A percentile compares a stretch with the other conserved stretches of the same genome.
These are phyloP conservation scores for Striga hermonthica DNA, from an alignment of 305 asterid genomes.

Conservation along the genomic window DNA sequence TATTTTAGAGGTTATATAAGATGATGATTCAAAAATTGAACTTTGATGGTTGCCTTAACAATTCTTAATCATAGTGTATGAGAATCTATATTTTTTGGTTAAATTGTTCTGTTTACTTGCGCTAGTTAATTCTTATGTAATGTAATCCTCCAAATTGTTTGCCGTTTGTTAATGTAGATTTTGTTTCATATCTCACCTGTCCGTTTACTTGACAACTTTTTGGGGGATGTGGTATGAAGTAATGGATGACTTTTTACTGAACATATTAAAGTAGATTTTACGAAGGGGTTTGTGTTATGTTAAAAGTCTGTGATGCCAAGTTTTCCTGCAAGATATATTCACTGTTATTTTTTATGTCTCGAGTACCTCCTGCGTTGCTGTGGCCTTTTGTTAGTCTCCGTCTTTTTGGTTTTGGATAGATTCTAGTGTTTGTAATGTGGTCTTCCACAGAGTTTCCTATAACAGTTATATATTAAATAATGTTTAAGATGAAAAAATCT, in stretches of 20 bases:
- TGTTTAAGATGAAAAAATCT: not conserved
- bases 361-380: not conserved
- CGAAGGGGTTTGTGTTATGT: not conserved
- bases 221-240: slow-evolving; percentile 1
- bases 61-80: not conserved
- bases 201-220: not conserved
- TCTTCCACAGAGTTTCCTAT: not conserved
- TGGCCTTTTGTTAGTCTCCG: slow-evolving; percentile 9
- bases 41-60: not conserved
- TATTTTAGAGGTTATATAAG: not conserved
- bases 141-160: not conserved
- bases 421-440: slow-evolving; percentile 6
- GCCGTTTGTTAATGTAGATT: slow-evolving; percentile 1
- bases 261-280: not conserved
- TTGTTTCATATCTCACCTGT: not conserved
- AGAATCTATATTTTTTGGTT: not conserved
- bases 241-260: not conserved
- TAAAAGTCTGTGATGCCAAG: slow-evolving; percentile 3
- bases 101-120: not conserved
- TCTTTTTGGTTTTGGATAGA: not conserved
- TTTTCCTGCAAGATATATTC: not conserved
- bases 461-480: slow-evolving; percentile 1
- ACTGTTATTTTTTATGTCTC: not conserved
- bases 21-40: not conserved
- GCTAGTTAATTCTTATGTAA: slow-evolving; percentile 10